Evolutionary conservation across 345 rosid genomes (phyloP), one percentile per base, ranked within the genome.

Genomic region (Orychophragmus violaceus): DNA sequence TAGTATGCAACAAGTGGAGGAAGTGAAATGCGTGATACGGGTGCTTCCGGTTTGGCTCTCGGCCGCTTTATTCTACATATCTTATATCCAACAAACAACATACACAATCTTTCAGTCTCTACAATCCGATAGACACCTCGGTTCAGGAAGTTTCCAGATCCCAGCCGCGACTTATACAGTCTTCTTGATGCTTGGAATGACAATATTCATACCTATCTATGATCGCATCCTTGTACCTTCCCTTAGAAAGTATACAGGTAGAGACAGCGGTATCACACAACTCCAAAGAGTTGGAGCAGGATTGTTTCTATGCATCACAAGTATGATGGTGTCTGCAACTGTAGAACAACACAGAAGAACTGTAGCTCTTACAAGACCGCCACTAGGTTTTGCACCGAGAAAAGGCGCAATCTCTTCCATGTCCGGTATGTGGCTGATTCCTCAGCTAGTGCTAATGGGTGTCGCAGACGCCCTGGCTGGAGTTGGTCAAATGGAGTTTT

Each of bases 1-100:
- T 33, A 82, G 90, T 77, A 28, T 82, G 62, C 90, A 87, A 28
- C 90, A 87, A 77, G 84, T 83, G 18, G 90, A 87, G 56, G 88
- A 87, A 79, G 81, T 71, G 67, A 87, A 87, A 73, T 87, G 88
- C 25, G 46, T 81, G 61, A 9, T 79, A 42, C 71, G 87, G 16
- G 78, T 85, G 48, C 68, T 87, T 27, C 90, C 90, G 14, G 77
- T 87, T 59, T 85, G 90, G 94, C 64, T 77, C 27, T 62, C 88
- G 0, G 78, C 83, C 12, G 73, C 81, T 14, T 29, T 87, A 5
- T 85, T 59, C 70, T 60, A 74, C 19, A 35, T 80, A 35, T 78
- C 78, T 18, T 39, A 80, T 39, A 61, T 65, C 37, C 94, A 83
- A 72, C 87, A 82, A 50, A 77, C 80, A n/a, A 85, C 85, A 16